These are phyloP conservation scores for Aphanomyces cochlioides DNA, from an alignment of 352 stramenopile species.

Conservation along the genomic window DNA sequence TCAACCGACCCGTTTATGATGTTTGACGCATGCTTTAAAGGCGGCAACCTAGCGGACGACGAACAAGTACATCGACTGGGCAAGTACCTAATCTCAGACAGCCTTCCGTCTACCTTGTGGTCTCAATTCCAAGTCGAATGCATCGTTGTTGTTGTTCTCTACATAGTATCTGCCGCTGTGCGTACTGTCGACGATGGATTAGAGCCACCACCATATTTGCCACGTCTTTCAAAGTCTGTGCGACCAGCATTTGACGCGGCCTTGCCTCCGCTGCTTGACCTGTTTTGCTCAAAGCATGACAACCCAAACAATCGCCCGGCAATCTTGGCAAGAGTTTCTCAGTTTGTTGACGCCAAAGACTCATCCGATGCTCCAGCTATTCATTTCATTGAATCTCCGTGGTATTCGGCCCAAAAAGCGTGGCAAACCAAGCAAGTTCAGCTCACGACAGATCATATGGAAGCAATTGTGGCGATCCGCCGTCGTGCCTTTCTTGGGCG, in stretches of 20 bases:
- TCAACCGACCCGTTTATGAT: constrained; percentile 64
- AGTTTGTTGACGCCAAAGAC: constrained; percentile 13
- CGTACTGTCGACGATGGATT: background rate
- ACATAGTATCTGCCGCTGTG: background rate
- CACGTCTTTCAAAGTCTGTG: background rate
- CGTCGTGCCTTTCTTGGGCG: constrained; percentile 59
- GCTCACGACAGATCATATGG: constrained; percentile 33
- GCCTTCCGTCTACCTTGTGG: constrained; percentile 28
- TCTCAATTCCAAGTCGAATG: constrained; percentile 14
- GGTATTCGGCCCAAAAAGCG: background rate
- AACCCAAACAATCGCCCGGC: background rate
- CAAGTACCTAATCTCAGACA: constrained; percentile 38
- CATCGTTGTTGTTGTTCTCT: constrained; percentile 18
- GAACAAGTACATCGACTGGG: constrained; percentile 34
- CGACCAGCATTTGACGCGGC: background rate
- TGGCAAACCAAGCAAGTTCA: background rate
- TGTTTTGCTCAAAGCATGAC: constrained; percentile 2
- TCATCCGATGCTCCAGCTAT: background rate
- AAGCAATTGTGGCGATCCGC: constrained; percentile 55
- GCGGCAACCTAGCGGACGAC: background rate
- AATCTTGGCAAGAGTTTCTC: background rate
- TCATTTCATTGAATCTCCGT: background rate
- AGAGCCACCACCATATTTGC: background rate
- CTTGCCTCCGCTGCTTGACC: background rate
- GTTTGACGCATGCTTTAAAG: constrained; percentile 37